These are phyloP conservation scores for Dictyostelium firmibasis DNA, from an alignment of 78 protist genomes.

Conservation along the genomic window DNA sequence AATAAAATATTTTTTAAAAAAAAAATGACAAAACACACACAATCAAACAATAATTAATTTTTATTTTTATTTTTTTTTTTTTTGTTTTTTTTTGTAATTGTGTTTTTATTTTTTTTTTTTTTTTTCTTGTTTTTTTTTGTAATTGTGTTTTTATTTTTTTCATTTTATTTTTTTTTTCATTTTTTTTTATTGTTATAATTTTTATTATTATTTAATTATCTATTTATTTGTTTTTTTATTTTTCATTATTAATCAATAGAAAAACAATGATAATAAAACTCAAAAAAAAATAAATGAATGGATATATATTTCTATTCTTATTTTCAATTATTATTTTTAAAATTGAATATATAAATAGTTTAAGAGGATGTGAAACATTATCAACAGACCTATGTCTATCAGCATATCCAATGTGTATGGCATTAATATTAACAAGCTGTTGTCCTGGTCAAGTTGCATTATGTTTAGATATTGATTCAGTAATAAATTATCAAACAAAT, in stretches of 20 bases:
- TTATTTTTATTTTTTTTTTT: too few relatives aligned
- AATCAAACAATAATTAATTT: too few relatives aligned
- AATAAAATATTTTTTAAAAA: too few relatives aligned
- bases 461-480: constrained; percentile 9
- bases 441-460: constrained; percentile 2
- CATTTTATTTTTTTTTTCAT: too few relatives aligned
- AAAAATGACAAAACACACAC: too few relatives aligned
- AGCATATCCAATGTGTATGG: constrained; percentile 32
- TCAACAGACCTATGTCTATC: constrained; percentile 1
- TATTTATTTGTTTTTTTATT: neutral
- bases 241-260: neutral
- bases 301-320: neutral
- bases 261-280: neutral
- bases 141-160: too few relatives aligned
- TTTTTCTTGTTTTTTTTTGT: too few relatives aligned
- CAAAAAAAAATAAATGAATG: neutral
- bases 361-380: constrained; percentile 22
- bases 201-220: too few relatives aligned
- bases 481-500: neutral
- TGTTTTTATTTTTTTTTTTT: too few relatives aligned
- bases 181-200: too few relatives aligned
- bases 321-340: neutral
- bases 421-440: constrained; percentile 17
- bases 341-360: neutral
- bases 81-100: too few relatives aligned